phyloP scores from a whole-genome alignment of 1,139 yeast species.

The Pichia norvegensis region DNA sequence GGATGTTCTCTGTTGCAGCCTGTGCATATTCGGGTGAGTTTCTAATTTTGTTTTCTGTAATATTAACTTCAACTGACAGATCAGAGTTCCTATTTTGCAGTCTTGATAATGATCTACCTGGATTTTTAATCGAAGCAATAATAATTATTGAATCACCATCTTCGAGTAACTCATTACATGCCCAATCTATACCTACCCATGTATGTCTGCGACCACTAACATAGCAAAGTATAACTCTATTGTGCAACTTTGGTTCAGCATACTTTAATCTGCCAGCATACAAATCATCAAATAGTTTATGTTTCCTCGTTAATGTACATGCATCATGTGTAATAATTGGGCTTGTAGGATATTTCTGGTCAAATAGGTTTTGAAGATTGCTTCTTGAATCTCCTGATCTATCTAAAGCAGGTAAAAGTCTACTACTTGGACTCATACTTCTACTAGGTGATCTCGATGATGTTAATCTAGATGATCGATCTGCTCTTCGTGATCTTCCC shows the following conservation, averaged over 20 bases:
- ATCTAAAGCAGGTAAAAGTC: slow-evolving; percentile 5
- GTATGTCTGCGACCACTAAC: slow-evolving; percentile 66
- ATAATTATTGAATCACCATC: slow-evolving; percentile 61
- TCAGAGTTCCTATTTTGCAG: slow-evolving; percentile 6
- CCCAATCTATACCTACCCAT: slow-evolving; percentile 76
- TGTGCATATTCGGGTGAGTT: slow-evolving; percentile 29
- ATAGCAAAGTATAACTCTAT: slow-evolving; percentile 53
- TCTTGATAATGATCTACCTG: slow-evolving; percentile 17
- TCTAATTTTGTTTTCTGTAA: slow-evolving; percentile 21
- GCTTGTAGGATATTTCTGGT: slow-evolving; percentile 24
- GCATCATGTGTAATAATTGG: slow-evolving; percentile 35
- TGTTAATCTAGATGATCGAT: neutral
- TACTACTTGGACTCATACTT: slow-evolving; percentile 10
- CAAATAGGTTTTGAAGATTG: slow-evolving; percentile 3
- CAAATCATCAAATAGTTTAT: slow-evolving; percentile 32
- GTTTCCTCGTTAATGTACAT: slow-evolving; percentile 42
- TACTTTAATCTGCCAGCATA: slow-evolving; percentile 24
- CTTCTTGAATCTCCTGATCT: slow-evolving; percentile 5
- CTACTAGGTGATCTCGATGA: slow-evolving; percentile 13
- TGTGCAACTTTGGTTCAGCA: slow-evolving; percentile 38
- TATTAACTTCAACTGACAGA: slow-evolving; percentile 9
- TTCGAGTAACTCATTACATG: slow-evolving; percentile 42
- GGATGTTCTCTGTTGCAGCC: slow-evolving; percentile 35
- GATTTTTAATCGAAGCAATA: slow-evolving; percentile 34
- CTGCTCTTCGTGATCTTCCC: slow-evolving; percentile 7